Conservation (phyloP, 2,329 filamentous ascomycete species). For the Fusarium annulatum region DNA sequence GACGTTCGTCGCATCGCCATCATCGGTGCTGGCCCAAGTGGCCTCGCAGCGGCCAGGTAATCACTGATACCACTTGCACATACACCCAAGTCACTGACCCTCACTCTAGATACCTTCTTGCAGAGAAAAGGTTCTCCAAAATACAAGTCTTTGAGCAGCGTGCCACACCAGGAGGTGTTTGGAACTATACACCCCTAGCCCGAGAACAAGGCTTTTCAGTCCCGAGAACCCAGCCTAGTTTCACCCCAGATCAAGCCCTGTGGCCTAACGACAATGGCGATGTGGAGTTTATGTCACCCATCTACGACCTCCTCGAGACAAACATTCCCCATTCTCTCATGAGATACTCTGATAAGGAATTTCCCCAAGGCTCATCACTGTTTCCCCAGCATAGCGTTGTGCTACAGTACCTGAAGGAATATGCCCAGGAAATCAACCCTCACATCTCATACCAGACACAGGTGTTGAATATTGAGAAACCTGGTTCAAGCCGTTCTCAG, state of each 20-base stretch:
- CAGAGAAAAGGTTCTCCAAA: slow-evolving; percentile 69
- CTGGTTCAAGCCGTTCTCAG: not conserved
- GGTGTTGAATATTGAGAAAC: slow-evolving; percentile 59
- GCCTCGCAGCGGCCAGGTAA: slow-evolving; percentile 68
- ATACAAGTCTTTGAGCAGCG: slow-evolving; percentile 79
- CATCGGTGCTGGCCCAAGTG: slow-evolving; percentile 78
- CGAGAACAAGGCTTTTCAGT: slow-evolving; percentile 45
- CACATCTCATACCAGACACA: slow-evolving; percentile 71
- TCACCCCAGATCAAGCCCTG: slow-evolving; percentile 57
- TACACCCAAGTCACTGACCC: not conserved
- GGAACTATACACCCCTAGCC: slow-evolving; percentile 69
- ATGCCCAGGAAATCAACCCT: slow-evolving; percentile 68
- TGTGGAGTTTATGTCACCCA: slow-evolving; percentile 72
- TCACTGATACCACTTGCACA: not conserved
- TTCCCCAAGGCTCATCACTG: slow-evolving; percentile 67
- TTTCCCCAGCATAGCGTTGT: slow-evolving; percentile 75
- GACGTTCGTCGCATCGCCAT: slow-evolving; percentile 67
- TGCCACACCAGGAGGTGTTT: slow-evolving; percentile 72
- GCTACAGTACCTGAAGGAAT: slow-evolving; percentile 72
- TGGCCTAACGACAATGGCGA: slow-evolving; percentile 38
- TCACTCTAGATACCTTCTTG: slow-evolving; percentile 70
- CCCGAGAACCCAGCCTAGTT: slow-evolving; percentile 47
- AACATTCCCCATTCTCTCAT: slow-evolving; percentile 81
- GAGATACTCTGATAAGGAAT: slow-evolving; percentile 73
- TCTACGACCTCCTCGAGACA: slow-evolving; percentile 78